phyloP scores from a whole-genome alignment of 208 protist species.

The Acanthamoeba triangularis region DNA sequence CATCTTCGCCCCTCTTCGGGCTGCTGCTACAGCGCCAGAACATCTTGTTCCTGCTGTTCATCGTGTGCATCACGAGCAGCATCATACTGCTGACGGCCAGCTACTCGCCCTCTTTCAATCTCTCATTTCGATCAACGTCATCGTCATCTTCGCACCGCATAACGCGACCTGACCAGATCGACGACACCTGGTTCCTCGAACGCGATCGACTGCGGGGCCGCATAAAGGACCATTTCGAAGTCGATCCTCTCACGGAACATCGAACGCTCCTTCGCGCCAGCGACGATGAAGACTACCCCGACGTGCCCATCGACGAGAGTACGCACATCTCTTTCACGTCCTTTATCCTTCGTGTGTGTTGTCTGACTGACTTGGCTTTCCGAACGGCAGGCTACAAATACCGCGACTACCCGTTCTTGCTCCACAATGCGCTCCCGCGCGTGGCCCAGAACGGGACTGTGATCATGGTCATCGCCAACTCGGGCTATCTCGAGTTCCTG shows the following conservation, averaged over 20 bases:
- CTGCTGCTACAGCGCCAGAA: neutral
- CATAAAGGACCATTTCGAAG: neutral
- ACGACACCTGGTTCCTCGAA: neutral
- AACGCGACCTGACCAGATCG: neutral
- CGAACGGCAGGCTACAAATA: neutral
- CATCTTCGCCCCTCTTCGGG: neutral
- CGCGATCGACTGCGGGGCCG: neutral
- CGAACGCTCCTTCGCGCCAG: neutral
- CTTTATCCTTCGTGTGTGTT: neutral
- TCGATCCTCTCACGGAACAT: neutral
- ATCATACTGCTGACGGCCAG: neutral
- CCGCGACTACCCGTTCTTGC: neutral
- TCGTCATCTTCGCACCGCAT: neutral
- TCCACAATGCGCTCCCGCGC: conserved; percentile 27
- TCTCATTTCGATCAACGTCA: neutral
- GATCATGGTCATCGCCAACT: conserved; percentile 46
- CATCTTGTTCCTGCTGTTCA: neutral
- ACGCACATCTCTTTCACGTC: neutral
- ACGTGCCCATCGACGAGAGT: neutral
- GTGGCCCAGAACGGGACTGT: neutral
- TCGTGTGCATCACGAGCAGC: neutral
- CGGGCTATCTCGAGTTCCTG: conserved; percentile 31
- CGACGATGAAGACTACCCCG: neutral
- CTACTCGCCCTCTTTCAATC: neutral
- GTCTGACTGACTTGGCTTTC: neutral